Percentiles rank a stretch among this genome's conserved stretches.
These are phyloP conservation scores for Hericium alpestre DNA, from an alignment of 768 basidiomycete genomes.

Conservation along the genomic window DNA sequence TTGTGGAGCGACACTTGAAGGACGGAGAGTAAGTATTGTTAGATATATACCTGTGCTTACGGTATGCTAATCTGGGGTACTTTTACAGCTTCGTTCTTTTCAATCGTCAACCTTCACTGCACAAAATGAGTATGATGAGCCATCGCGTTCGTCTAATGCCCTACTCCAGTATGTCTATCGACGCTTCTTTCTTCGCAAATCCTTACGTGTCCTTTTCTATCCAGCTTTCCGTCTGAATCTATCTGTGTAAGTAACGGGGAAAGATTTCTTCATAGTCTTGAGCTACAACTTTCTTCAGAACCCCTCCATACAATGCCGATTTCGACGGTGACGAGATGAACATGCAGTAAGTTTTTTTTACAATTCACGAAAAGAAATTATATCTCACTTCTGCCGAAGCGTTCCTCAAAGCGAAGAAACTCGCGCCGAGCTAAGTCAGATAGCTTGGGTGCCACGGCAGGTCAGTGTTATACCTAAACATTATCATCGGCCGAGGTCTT, in stretches of 20 bases:
- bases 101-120: conserved; percentile 95
- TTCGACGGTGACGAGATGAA: conserved; percentile 99
- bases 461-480: conserved; percentile 28
- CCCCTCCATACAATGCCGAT: conserved; percentile 98
- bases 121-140: conserved; percentile 99
- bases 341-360: conserved; percentile 78
- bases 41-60: not conserved
- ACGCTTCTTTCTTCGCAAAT: not conserved
- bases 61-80: not conserved
- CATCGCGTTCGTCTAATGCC: conserved; percentile 96
- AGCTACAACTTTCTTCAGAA: conserved; percentile 34
- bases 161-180: conserved; percentile 73
- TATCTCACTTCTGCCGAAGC: conserved; percentile 28
- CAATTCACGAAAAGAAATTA: conserved; percentile 1
- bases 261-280: conserved; percentile 14
- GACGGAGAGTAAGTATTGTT: conserved; percentile 85
- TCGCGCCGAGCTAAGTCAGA: conserved; percentile 92
- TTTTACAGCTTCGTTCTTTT: conserved; percentile 72
- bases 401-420: conserved; percentile 98
- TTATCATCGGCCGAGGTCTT: not conserved
- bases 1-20: conserved; percentile 93
- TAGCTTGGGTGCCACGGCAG: conserved; percentile 97
- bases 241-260: conserved; percentile 66
- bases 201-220: conserved; percentile 9
- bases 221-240: conserved; percentile 94